These are phyloP conservation scores for Lactarius evosmus DNA, from an alignment of 768 basidiomycete species.

Conservation along the genomic window DNA sequence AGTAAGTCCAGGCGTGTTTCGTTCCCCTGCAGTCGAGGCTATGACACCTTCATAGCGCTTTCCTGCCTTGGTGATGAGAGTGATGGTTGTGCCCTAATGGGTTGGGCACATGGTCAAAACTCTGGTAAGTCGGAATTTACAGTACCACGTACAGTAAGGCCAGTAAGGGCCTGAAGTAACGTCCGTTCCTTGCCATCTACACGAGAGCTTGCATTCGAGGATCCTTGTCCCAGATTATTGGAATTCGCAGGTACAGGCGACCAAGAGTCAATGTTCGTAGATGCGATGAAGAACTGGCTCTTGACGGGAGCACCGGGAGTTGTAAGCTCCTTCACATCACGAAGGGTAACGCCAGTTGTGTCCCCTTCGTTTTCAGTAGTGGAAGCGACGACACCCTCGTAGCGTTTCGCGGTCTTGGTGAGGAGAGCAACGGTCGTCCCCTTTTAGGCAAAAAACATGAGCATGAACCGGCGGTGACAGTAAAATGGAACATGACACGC, in stretches of 20 bases:
- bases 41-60: slow-evolving; percentile 76
- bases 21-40: slow-evolving; percentile 55
- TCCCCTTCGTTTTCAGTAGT: slow-evolving; percentile 59
- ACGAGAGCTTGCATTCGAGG: slow-evolving; percentile 30
- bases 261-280: slow-evolving; percentile 71
- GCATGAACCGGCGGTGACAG: neutral
- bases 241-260: slow-evolving; percentile 33
- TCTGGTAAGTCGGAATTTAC: slow-evolving; percentile 17
- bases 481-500: slow-evolving; percentile 31
- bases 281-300: slow-evolving; percentile 64
- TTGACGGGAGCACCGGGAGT: slow-evolving; percentile 63
- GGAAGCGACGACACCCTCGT: slow-evolving; percentile 67
- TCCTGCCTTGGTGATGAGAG: slow-evolving; percentile 66
- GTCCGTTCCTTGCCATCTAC: slow-evolving; percentile 54
- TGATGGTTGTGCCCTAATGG: slow-evolving; percentile 70
- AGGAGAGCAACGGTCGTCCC: slow-evolving; percentile 71
- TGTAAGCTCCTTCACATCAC: slow-evolving; percentile 71
- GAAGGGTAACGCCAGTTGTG: slow-evolving; percentile 70
- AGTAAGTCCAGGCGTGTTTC: slow-evolving; percentile 67
- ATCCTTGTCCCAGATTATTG: slow-evolving; percentile 43
- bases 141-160: slow-evolving; percentile 59
- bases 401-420: slow-evolving; percentile 67
- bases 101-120: slow-evolving; percentile 18
- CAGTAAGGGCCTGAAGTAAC: slow-evolving; percentile 60
- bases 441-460: slow-evolving; percentile 36